Conservation (phyloP, 1,139 yeast genomes). For the Lodderomyces beijingensis region DNA sequence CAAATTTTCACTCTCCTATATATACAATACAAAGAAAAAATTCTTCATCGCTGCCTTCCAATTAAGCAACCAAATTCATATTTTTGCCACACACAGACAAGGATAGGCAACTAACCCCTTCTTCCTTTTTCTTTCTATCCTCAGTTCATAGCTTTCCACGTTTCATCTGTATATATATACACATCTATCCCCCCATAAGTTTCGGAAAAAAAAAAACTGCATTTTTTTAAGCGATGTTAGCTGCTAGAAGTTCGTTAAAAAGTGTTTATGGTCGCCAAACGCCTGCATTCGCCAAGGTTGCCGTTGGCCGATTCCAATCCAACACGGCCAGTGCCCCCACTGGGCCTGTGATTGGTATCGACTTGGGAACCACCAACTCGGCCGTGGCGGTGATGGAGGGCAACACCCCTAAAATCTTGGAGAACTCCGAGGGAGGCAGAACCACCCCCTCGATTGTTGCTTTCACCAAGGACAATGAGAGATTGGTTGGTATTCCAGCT, state of each 20-base stretch:
- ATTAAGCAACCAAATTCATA: too few species aligned
- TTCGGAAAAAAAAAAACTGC: background rate
- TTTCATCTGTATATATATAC: background rate
- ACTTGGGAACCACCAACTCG: conserved; percentile 98
- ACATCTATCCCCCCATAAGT: too few species aligned
- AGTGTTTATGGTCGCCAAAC: conserved; percentile 27
- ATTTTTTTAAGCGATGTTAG: conserved; percentile 29
- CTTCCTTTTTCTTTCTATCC: too few species aligned
- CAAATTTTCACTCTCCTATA: too few species aligned
- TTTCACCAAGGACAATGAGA: conserved; percentile 85
- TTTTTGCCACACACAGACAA: too few species aligned
- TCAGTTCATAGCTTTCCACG: background rate
- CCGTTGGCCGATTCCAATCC: conserved; percentile 40
- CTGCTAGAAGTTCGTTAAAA: conserved; percentile 42
- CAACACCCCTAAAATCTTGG: conserved; percentile 91
- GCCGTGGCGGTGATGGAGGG: conserved; percentile 94
- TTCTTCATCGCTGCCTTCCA: too few species aligned
- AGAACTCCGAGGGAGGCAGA: conserved; percentile 98
- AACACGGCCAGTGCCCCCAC: conserved; percentile 44
- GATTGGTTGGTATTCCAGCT: conserved; percentile 97
- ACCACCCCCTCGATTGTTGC: conserved; percentile 99
- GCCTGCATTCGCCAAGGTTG: conserved; percentile 10
- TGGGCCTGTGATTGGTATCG: conserved; percentile 94
- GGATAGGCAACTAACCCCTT: too few species aligned
- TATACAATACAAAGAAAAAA: too few species aligned